Evolutionary conservation across 1,139 yeast species (phyloP), one percentile per base, ranked within the genome.

Genomic region (Candida sp.): DNA sequence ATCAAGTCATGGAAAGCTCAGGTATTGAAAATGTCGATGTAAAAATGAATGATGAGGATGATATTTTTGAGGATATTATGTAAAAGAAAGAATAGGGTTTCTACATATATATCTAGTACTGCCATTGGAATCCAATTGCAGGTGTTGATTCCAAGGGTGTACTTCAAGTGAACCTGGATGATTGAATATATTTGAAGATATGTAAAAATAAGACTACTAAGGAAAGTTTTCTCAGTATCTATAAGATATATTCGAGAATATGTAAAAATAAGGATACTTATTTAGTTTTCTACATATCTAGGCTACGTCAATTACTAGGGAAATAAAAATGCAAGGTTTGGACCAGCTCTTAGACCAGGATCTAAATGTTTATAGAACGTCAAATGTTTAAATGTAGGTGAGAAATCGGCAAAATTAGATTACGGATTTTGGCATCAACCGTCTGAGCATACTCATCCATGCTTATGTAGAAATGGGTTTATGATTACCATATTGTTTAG

Each of bases 261-360:
- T n/a, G n/a, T n/a, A n/a, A n/a, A n/a, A n/a, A n/a, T n/a, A n/a
- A n/a, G n/a, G n/a, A n/a, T n/a, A n/a, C n/a, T n/a, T n/a, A n/a
- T n/a, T n/a, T n/a, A n/a, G n/a, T n/a, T n/a, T n/a, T n/a, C n/a
- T n/a, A n/a, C n/a, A n/a, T n/a, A n/a, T n/a, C n/a, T n/a, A n/a
- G n/a, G n/a, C n/a, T n/a, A n/a, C n/a, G n/a, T n/a, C n/a, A n/a
- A n/a, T n/a, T n/a, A n/a, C n/a, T n/a, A n/a, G 2, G 74, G 71
- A 53, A 81, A 73, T 45, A 83, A 68, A 49, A 70, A 73, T 33
- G 70, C 68, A 46, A 77, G 73, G 2, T 62, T 53, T 9, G 80
- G 75, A 52, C 81, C 83, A 8, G 83, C 88, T 46, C 70, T 65
- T 29, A 65, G 54, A 5, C 82, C 86, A 21, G 80, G 77, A 49